Percentiles rank a stretch among this genome's conserved stretches.
Evolutionary conservation across 352 stramenopile genomes (phyloP).

Genomic region (Pythium scleroteichum): DNA sequence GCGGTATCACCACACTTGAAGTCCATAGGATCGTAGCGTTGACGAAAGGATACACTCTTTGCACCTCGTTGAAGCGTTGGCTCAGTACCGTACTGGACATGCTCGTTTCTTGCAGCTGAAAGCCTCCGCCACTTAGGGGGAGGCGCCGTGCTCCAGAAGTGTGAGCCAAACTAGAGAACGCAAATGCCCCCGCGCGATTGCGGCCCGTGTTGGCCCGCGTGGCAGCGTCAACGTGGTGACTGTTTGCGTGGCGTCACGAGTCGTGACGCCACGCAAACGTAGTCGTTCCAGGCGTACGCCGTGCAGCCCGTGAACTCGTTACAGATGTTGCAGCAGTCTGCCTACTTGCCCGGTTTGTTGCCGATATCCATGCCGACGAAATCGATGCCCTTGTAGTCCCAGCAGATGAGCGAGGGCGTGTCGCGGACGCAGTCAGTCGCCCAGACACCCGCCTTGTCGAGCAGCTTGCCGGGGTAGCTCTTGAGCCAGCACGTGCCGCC

Average conservation of each 20-base stretch:
- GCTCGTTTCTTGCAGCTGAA: too few species aligned
- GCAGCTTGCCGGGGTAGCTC: constrained; percentile 2
- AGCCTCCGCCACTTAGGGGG: too few species aligned
- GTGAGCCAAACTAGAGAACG: neutral
- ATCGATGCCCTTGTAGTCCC: constrained; percentile 17
- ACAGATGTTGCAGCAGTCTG: constrained; percentile 39
- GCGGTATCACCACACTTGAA: neutral
- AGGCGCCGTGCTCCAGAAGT: too few species aligned
- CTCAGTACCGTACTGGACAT: too few species aligned
- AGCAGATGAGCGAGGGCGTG: constrained; percentile 1
- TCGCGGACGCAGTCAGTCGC: constrained; percentile 2
- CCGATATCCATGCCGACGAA: constrained; percentile 26
- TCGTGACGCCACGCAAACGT: too few species aligned
- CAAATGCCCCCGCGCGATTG: too few species aligned
- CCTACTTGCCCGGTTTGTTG: constrained; percentile 2
- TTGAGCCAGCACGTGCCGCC: constrained; percentile 32
- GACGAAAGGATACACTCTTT: too few species aligned
- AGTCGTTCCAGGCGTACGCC: constrained; percentile 52
- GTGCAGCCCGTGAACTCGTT: constrained; percentile 46
- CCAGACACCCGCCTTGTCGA: constrained; percentile 1
- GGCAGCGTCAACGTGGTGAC: too few species aligned
- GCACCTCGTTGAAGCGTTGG: too few species aligned
- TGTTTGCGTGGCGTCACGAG: too few species aligned
- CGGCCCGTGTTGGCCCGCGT: too few species aligned
- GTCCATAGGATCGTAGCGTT: too few species aligned